Evolutionary conservation across 1,284 basidiomycete genomes (phyloP).

Genomic region (Trichosporon sp.): DNA sequence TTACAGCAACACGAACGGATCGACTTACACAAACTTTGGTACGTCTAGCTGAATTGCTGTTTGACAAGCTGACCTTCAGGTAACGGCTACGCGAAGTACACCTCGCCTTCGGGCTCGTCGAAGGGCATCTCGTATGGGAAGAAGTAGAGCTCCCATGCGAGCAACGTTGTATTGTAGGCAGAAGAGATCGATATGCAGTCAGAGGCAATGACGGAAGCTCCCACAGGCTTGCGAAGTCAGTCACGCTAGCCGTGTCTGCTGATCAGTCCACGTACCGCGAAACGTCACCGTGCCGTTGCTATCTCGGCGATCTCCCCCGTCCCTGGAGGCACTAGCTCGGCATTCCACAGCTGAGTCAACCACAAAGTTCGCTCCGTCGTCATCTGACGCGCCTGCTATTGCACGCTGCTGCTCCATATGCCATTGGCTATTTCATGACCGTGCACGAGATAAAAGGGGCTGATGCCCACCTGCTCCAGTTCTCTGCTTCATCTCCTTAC

Average conservation of each 20-base stretch:
- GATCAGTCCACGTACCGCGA: no score
- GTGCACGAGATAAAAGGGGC: no score
- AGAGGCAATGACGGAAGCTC: not conserved
- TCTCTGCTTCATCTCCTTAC: not conserved
- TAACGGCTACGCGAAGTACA: constrained; percentile 55
- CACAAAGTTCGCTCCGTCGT: not conserved
- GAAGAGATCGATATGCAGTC: not conserved
- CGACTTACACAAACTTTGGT: constrained; percentile 57
- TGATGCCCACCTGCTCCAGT: not conserved
- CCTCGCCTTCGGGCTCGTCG: constrained; percentile 53
- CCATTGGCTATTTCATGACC: no score
- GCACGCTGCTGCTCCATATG: no score
- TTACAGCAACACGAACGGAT: constrained; percentile 59
- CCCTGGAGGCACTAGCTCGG: not conserved
- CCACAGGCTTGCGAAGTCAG: not conserved
- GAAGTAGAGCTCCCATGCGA: constrained; percentile 1
- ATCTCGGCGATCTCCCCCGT: not conserved
- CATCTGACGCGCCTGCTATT: not conserved
- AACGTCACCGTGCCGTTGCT: not conserved
- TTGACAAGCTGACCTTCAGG: constrained; percentile 31
- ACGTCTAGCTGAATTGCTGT: not conserved
- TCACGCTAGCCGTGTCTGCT: not conserved
- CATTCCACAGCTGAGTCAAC: not conserved
- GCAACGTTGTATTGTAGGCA: not conserved
- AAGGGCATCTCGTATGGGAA: constrained; percentile 14